A percentile compares a stretch with the other conserved stretches of the same genome.
phyloP scores from a whole-genome alignment of 108 stramenopile species.

The Skeletonema menzelii region DNA sequence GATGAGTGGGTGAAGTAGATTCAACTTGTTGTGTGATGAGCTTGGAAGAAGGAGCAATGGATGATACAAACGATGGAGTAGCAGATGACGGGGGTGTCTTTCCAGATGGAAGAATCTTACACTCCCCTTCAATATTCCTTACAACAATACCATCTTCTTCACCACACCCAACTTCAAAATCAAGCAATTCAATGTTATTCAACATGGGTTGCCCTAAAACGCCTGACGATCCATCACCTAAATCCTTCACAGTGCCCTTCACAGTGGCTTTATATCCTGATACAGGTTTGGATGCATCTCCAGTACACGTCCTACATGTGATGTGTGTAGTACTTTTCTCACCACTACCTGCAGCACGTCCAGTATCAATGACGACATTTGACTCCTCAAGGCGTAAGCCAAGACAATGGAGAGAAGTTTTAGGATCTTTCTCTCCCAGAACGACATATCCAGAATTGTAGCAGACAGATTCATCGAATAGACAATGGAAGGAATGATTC shows the following conservation, averaged over 20 bases:
- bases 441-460: conserved; percentile 32
- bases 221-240: conserved; percentile 14
- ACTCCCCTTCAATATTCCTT: background rate
- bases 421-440: conserved; percentile 10
- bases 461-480: conserved; percentile 40
- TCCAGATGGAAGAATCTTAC: background rate
- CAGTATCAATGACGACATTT: conserved; percentile 5
- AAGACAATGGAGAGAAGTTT: conserved; percentile 15
- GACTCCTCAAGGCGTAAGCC: conserved; percentile 14
- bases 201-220: conserved; percentile 21
- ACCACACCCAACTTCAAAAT: conserved; percentile 8
- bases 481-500: conserved; percentile 48
- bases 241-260: conserved; percentile 15
- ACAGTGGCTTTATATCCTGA: conserved; percentile 22
- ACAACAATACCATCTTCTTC: background rate
- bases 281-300: conserved; percentile 14
- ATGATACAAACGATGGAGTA: background rate
- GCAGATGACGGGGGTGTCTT: background rate
- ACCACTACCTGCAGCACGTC: conserved; percentile 3
- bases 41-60: background rate
- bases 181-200: conserved; percentile 8
- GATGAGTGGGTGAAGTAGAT: background rate
- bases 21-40: background rate
- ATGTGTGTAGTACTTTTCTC: background rate
- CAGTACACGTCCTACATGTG: conserved; percentile 18